Evolutionary conservation across 1,284 basidiomycete genomes (phyloP).

Genomic region (Ustilago hordei): DNA sequence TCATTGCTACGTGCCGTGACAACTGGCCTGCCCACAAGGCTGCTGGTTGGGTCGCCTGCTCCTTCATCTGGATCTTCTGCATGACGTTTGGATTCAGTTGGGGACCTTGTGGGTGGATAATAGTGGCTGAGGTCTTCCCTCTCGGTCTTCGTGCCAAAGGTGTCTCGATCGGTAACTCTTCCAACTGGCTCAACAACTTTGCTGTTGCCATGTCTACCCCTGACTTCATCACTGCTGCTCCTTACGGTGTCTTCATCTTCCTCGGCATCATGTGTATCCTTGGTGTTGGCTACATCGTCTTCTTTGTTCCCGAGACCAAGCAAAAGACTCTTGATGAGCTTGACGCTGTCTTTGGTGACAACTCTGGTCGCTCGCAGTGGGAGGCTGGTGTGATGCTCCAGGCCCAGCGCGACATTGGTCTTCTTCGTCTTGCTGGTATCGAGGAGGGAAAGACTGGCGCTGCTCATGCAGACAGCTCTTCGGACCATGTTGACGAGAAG

Average conservation of each 20-base stretch:
- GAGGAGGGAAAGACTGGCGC: conserved; percentile 37
- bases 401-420: conserved; percentile 53
- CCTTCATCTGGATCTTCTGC: conserved; percentile 81
- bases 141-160: conserved; percentile 86
- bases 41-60: conserved; percentile 74
- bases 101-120: conserved; percentile 86
- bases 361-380: conserved; percentile 48
- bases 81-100: conserved; percentile 79
- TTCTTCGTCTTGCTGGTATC: conserved; percentile 50
- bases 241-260: conserved; percentile 76
- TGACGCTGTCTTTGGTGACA: conserved; percentile 55
- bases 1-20: conserved; percentile 72
- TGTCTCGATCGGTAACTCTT: conserved; percentile 83
- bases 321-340: conserved; percentile 81
- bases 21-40: conserved; percentile 74
- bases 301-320: conserved; percentile 80
- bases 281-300: conserved; percentile 73
- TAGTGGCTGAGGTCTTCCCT: conserved; percentile 85
- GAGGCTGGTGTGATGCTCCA: conserved; percentile 48
- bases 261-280: conserved; percentile 77
- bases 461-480: conserved; percentile 23
- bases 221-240: conserved; percentile 45
- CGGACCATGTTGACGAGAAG: conserved; percentile 45
- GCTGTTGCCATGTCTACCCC: conserved; percentile 64
- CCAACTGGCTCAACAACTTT: conserved; percentile 86